Evolutionary conservation across 257 asterid genomes (phyloP).

Genomic region (Henckelia pumila): DNA sequence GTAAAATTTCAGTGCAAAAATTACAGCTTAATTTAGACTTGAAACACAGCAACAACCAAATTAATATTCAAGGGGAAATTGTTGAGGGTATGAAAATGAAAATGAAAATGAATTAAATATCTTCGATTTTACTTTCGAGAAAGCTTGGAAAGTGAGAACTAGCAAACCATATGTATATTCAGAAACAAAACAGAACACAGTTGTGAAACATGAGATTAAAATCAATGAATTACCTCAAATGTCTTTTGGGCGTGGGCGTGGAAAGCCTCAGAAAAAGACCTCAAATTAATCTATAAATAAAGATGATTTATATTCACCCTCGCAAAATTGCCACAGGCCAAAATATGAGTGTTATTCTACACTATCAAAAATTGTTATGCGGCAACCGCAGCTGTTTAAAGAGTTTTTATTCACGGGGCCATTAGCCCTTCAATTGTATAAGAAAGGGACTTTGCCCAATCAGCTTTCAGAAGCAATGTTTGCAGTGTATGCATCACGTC

Average conservation of each 20-base stretch:
- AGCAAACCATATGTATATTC: too few relatives aligned
- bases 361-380: neutral
- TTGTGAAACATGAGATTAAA: neutral
- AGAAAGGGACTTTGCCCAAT: conserved; percentile 66
- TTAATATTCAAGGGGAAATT: too few relatives aligned
- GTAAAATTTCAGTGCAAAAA: too few relatives aligned
- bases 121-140: too few relatives aligned
- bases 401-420: conserved; percentile 58
- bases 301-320: neutral
- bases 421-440: conserved; percentile 54
- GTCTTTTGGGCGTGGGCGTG: neutral
- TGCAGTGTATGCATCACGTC: conserved; percentile 67
- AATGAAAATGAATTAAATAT: too few relatives aligned
- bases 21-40: too few relatives aligned
- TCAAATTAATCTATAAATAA: too few relatives aligned
- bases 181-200: neutral
- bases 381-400: neutral
- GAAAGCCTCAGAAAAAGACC: neutral
- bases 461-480: conserved; percentile 67
- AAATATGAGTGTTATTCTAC: neutral
- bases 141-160: neutral
- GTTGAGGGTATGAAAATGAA: too few relatives aligned
- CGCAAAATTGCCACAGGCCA: neutral
- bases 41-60: too few relatives aligned
- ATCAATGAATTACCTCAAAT: neutral